A percentile compares a stretch with the other conserved stretches of the same genome.
Evolutionary conservation across 257 asterid species (phyloP).

Genomic region (Solanum paucissectum): DNA sequence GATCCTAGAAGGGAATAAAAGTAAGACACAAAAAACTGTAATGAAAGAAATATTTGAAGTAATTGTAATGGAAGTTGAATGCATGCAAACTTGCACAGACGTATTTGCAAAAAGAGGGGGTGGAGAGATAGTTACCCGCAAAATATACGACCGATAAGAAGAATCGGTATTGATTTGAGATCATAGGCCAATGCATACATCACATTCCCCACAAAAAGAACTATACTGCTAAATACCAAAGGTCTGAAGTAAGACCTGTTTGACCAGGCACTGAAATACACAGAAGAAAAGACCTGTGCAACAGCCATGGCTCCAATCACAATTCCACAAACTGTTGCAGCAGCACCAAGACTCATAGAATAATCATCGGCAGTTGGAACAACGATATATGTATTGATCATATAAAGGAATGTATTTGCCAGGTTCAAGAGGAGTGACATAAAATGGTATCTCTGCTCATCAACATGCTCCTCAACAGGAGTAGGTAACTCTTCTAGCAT

Average conservation of each 20-base stretch:
- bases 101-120: background rate
- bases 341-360: conserved; percentile 93
- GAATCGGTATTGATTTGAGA: conserved; percentile 52
- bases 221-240: conserved; percentile 80
- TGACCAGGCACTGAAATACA: conserved; percentile 99
- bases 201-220: conserved; percentile 58
- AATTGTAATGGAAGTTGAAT: background rate
- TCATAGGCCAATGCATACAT: conserved; percentile 96
- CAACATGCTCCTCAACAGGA: conserved; percentile 45
- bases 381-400: conserved; percentile 92
- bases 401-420: conserved; percentile 91
- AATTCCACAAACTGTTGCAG: conserved; percentile 92
- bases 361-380: conserved; percentile 99
- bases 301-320: conserved; percentile 98
- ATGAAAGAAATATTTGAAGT: background rate
- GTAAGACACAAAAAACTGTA: background rate
- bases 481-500: conserved; percentile 88
- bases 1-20: background rate
- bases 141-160: conserved; percentile 68
- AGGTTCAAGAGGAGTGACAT: conserved; percentile 83
- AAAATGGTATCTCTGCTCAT: conserved; percentile 78
- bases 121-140: conserved; percentile 61
- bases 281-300: conserved; percentile 93
- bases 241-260: conserved; percentile 85
- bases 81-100: background rate